Conservation (phyloP, 495 filamentous ascomycete genomes). For the Tuber calosporum region DNA sequence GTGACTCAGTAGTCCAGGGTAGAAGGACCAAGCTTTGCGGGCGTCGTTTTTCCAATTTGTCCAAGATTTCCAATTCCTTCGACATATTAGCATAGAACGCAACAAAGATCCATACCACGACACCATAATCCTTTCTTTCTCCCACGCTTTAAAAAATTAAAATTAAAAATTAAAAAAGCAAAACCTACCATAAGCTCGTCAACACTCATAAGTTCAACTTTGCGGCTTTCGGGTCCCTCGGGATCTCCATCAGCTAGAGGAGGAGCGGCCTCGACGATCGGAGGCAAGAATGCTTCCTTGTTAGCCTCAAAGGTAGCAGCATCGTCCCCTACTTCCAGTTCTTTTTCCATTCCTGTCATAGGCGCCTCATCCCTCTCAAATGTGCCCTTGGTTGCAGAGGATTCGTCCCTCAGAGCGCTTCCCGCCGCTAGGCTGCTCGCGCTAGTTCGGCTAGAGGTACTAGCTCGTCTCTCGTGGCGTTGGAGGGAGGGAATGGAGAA, state of each 20-base stretch:
- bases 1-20: constrained; percentile 38
- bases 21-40: constrained; percentile 60
- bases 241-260: neutral
- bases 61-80: constrained; percentile 13
- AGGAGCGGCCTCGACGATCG: neutral
- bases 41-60: constrained; percentile 49
- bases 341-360: neutral
- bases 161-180: no score
- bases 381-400: neutral
- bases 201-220: neutral
- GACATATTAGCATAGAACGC: constrained; percentile 15
- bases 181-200: neutral
- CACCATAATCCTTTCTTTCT: neutral
- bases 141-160: neutral
- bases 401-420: neutral
- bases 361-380: neutral
- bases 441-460: constrained; percentile 30
- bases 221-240: neutral
- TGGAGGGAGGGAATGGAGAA: constrained; percentile 37
- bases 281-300: neutral
- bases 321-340: neutral
- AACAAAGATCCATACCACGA: neutral
- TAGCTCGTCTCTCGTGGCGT: constrained; percentile 20
- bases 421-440: constrained; percentile 8
- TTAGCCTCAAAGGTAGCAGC: neutral